Percentiles rank a stretch among this genome's conserved stretches.
phyloP scores from a whole-genome alignment of 2,329 filamentous ascomycete species.

The Microascus cirrosus region DNA sequence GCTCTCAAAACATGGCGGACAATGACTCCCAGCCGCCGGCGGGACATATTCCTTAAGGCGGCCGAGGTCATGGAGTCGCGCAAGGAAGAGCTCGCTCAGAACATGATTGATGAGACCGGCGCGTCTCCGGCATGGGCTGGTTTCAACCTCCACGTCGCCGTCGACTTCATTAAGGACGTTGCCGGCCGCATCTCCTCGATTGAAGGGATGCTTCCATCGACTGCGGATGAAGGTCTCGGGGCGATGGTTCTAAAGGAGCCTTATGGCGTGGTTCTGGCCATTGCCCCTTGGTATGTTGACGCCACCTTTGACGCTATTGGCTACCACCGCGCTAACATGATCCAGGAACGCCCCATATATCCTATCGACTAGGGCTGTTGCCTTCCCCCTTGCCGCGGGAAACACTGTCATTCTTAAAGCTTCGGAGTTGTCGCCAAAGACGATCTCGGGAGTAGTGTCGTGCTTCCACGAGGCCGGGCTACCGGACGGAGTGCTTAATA shows the following conservation, averaged over 20 bases:
- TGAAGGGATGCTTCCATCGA: constrained; percentile 23
- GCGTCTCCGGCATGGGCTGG: constrained; percentile 23
- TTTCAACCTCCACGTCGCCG: constrained; percentile 24
- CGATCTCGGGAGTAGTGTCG: constrained; percentile 49
- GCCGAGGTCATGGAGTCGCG: constrained; percentile 52
- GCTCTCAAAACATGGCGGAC: constrained; percentile 62
- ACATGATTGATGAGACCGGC: constrained; percentile 43
- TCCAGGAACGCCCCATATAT: constrained; percentile 46
- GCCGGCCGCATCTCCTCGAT: constrained; percentile 28
- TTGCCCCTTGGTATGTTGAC: constrained; percentile 62
- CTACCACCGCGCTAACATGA: not conserved
- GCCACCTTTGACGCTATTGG: not conserved
- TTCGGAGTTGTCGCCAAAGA: constrained; percentile 55
- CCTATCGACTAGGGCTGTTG: constrained; percentile 40
- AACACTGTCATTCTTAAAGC: constrained; percentile 68
- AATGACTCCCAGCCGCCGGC: constrained; percentile 46
- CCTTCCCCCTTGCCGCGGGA: constrained; percentile 61
- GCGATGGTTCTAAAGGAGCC: constrained; percentile 65
- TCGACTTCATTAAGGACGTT: constrained; percentile 28
- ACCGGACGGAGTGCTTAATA: constrained; percentile 62
- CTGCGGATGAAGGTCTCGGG: constrained; percentile 17
- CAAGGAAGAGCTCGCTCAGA: constrained; percentile 46
- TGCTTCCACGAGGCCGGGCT: constrained; percentile 65
- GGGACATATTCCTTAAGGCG: constrained; percentile 60
- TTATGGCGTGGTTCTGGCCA: constrained; percentile 66